A percentile compares a stretch with the other conserved stretches of the same genome.
These are phyloP conservation scores for Leishmania major DNA, from an alignment of 208 protist genomes.

Conservation along the genomic window DNA sequence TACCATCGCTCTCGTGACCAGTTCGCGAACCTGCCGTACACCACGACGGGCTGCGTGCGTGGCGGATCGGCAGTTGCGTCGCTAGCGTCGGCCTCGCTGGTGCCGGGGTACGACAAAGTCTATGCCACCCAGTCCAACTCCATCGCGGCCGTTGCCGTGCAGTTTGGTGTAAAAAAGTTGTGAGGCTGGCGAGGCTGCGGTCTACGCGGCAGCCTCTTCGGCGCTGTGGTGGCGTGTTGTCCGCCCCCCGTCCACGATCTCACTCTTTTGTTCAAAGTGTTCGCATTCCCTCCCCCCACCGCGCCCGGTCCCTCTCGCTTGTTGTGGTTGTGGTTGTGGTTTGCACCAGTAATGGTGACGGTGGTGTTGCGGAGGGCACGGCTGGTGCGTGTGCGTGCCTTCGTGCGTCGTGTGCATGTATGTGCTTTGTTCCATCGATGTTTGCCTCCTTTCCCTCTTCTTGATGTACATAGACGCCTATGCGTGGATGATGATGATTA, in stretches of 20 bases:
- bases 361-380: neutral
- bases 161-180: constrained; percentile 56
- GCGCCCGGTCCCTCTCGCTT: neutral
- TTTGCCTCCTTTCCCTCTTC: neutral
- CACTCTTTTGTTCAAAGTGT: neutral
- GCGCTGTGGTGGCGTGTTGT: neutral
- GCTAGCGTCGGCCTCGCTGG: constrained; percentile 27
- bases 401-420: neutral
- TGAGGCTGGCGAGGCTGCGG: constrained; percentile 2
- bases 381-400: neutral
- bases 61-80: constrained; percentile 34
- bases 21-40: constrained; percentile 57
- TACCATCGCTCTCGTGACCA: constrained; percentile 58
- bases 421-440: neutral
- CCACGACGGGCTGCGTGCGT: constrained; percentile 42
- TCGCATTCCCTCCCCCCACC: neutral
- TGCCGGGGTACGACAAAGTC: constrained; percentile 32
- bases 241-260: neutral
- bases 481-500: neutral
- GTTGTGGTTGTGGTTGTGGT: neutral
- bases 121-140: constrained; percentile 52
- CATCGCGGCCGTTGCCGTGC: constrained; percentile 41
- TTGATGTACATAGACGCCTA: constrained; percentile 9
- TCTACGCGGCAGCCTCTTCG: neutral
- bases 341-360: neutral